Evolutionary conservation across 345 rosid species (phyloP).

Genomic region (Arabis hirsuta): DNA sequence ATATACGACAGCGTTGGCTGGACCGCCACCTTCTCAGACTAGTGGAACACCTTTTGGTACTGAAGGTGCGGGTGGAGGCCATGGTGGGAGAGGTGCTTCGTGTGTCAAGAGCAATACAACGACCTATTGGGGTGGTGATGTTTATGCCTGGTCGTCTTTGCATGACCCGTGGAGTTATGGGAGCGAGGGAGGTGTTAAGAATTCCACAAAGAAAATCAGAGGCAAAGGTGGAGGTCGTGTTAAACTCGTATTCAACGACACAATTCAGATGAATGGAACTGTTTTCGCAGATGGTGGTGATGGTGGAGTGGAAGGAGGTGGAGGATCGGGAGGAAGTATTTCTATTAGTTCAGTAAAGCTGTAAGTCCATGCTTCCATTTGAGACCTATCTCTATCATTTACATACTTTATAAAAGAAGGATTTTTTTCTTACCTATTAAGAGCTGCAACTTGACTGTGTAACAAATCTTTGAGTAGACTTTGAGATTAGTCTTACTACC

Average conservation of each 20-base stretch:
- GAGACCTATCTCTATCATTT: background rate
- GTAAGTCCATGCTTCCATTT: constrained; percentile 56
- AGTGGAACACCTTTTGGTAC: constrained; percentile 84
- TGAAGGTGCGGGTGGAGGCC: constrained; percentile 98
- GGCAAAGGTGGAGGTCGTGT: constrained; percentile 96
- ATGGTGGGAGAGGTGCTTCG: constrained; percentile 98
- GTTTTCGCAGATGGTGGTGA: constrained; percentile 82
- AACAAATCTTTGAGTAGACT: background rate
- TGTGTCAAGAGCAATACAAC: constrained; percentile 63
- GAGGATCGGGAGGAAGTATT: constrained; percentile 99
- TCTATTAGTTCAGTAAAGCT: constrained; percentile 64
- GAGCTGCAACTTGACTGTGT: constrained; percentile 18
- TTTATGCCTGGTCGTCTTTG: constrained; percentile 88
- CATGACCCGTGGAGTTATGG: constrained; percentile 93
- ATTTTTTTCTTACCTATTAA: background rate
- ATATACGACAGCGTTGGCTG: constrained; percentile 79
- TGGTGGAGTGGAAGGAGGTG: constrained; percentile 79
- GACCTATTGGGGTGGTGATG: constrained; percentile 94
- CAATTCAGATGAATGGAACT: constrained; percentile 78
- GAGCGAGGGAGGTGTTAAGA: constrained; percentile 80
- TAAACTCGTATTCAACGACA: constrained; percentile 61
- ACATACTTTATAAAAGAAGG: too few relatives aligned
- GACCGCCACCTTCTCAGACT: constrained; percentile 91
- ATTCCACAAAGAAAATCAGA: constrained; percentile 52
- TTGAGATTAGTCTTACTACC: constrained; percentile 1